Evolutionary conservation across 345 rosid genomes (phyloP), one percentile per base, ranked within the genome.

Genomic region (Raphanus raphanistrum): DNA sequence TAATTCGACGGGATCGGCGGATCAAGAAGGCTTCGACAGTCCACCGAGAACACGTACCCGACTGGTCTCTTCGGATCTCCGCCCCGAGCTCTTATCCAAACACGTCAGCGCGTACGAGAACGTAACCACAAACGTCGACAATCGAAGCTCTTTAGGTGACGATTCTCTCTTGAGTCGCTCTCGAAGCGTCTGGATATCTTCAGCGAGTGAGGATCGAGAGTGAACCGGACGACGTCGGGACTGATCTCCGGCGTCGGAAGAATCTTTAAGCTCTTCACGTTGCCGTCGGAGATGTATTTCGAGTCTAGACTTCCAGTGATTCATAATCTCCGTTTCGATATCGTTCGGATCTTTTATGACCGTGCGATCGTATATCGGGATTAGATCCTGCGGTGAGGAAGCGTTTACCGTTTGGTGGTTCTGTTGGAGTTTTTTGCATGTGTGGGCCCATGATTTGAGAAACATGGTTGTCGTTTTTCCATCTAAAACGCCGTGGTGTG

Each of bases 1-100:
- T 84, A 87, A 31, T 66, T 77, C 2, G 5, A 12, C 0, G 84
- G 82, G 3, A 81, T 1, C 12, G 88, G 86, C 7, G 87, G 86
- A 11, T 84, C 70, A 0, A 85, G 10, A 6, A 77, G 82, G 57
- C n/a, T 25, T 15, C 88, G 66, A 16, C 75, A 83, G 28, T 87
- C 86, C 6, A 72, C 85, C 0, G 76, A 4, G 50, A 83, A 78
- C 6, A 4, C 63, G 5, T 65, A 59, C 0, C 41, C 17, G 1
- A 80, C 61, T 1, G 31, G 8, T 71, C 61, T 69, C 1, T 10
- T 21, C 1, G 76, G 66, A 41, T 75, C 84, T 0, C 26, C 78
- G 6, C 80, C 71, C 63, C 73, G 57, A 0, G 87, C 76, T 80
- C 25, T 83, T 10, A 72, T 60, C 12, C 12, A 77, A 5, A 43